Percentiles rank a stretch among this genome's conserved stretches.
Conservation (phyloP, 2,329 filamentous ascomycete genomes). For the Pseudogymnoascus destructans region DNA sequence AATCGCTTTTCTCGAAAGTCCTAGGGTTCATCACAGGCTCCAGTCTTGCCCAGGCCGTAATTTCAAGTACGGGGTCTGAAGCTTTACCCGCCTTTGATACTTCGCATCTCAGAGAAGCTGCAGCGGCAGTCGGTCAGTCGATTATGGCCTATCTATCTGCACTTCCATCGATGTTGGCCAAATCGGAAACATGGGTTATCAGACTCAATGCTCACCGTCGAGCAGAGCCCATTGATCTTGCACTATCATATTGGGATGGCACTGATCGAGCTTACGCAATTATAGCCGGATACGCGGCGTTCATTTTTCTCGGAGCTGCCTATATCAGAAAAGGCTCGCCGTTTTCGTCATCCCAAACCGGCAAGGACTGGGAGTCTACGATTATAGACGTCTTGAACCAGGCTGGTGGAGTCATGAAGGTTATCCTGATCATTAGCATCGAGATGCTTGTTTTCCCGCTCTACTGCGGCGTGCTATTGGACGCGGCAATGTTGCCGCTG, state of each 20-base stretch:
- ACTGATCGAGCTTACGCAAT: slow-evolving; percentile 59
- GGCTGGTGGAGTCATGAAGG: slow-evolving; percentile 93
- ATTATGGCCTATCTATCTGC: slow-evolving; percentile 20
- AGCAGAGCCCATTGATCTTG: slow-evolving; percentile 33
- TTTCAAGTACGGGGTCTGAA: not conserved
- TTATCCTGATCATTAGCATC: slow-evolving; percentile 95
- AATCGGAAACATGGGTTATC: slow-evolving; percentile 45
- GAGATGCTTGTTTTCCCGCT: slow-evolving; percentile 97
- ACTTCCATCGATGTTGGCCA: slow-evolving; percentile 27
- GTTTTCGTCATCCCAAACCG: slow-evolving; percentile 44
- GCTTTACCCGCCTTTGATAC: not conserved
- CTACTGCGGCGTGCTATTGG: slow-evolving; percentile 85
- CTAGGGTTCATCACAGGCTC: slow-evolving; percentile 8
- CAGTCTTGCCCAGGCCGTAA: not conserved
- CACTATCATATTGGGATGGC: slow-evolving; percentile 53
- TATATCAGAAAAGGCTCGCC: slow-evolving; percentile 66
- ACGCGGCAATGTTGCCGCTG: slow-evolving; percentile 75
- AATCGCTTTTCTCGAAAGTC: slow-evolving; percentile 33
- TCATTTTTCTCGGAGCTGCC: slow-evolving; percentile 60
- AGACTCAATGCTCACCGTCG: slow-evolving; percentile 36
- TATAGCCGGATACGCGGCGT: slow-evolving; percentile 63
- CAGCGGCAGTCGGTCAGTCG: not conserved
- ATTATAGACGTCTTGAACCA: slow-evolving; percentile 77
- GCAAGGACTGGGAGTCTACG: slow-evolving; percentile 57
- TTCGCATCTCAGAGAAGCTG: not conserved